Base-by-base conservation (phyloP, 768 basidiomycete species). In the Lactarius sanguifluus region DNA sequence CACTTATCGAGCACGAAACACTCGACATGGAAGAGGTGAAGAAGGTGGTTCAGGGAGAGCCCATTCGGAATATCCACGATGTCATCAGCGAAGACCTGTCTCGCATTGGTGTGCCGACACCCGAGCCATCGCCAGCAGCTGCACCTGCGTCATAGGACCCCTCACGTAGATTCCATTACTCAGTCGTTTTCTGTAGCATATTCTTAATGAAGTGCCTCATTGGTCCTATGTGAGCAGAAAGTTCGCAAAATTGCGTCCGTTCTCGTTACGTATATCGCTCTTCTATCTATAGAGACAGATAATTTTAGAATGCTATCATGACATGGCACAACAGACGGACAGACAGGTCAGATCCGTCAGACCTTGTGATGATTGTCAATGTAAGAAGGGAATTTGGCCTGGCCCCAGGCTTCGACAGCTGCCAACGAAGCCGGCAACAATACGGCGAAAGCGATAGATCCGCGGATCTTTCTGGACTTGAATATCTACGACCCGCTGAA, bases 1-100 rank as follows among this genome's bases (percentile, higher is more conserved):
- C 96, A 12, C 79, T 99, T 65, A 90, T 99, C 15, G 95, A 98
- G 75, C 90, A 96, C 77, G 96, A 99, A 80, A 98, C 96, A 23
- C 80, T 99, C 69, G 88, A 89, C 70, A 81, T 85, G 47, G 89
- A 92, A 12, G 94, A 99, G 76, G 96, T 98, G 20, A 80, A 83
- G 72, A 88, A 85, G 77, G 94, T 96, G 30, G 84, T 98, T 74
- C 87, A 82, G 65, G 95, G 95, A 45, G 88, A 96, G 75, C 81
- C 83, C 61, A 90, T 94, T 77, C 86, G 89, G 64, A 83, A 80
- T 65, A 83, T 91, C 70, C 78, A 83, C 69, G 88, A 91, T 72
- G 84, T 87, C 59, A 74, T 91, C 69, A 80, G 86, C 62, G 85
- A 86, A 63, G 85, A 88, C 64, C 73, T 82, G 62, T 62, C 63